Evolutionary conservation across 2,329 filamentous ascomycete genomes (phyloP), one percentile per base, ranked within the genome.

Genomic region (Alternaria consortialis): DNA sequence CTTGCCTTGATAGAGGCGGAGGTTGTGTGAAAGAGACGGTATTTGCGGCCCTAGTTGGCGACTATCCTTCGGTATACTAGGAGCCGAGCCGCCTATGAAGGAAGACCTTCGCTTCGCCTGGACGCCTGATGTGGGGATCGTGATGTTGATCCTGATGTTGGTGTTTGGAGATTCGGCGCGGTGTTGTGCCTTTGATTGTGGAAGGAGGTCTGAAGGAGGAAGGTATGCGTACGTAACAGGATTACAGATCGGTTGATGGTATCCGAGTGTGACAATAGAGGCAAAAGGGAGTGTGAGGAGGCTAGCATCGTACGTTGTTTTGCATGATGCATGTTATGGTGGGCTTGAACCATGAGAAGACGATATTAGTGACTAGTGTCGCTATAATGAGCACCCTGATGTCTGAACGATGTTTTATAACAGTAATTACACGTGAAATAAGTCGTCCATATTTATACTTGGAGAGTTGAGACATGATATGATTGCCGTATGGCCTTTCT

Each of bases 31-130:
- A 42, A 42, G 42, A 27, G 32, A 44, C 50, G 32, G 56, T 32
- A 31, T 17, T 20, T 8, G 25, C 32, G 32, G 53, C n/a, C 34
- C 37, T 54, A n/a, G 32, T 8, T 34, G 7, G 46, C 46, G 46
- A 37, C 20, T 27, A 13, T 36, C 20, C 25, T 50, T 32, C 39
- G 39, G 44, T 37, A 46, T 27, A 23, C 46, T 29, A 15, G 46
- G 23, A 40, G 15, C 53, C 53, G 57, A 46, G 37, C 53, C 53
- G 46, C n/a, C 29, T 36, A 25, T 17, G 34, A 25, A 27, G n/a
- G 36, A 60, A 46, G 57, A 51, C 51, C 39, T 56, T 60, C 57
- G 32, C 51, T 53, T 36, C 20, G 20, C 32, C 36, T 50, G 20
- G 46, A 50, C 46, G 46, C 20, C 32, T 50, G 17, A 25, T 37